Percentiles rank a stretch among this genome's conserved stretches.
Conservation (phyloP, 345 rosid species). For the Cochlearia excelsa region DNA sequence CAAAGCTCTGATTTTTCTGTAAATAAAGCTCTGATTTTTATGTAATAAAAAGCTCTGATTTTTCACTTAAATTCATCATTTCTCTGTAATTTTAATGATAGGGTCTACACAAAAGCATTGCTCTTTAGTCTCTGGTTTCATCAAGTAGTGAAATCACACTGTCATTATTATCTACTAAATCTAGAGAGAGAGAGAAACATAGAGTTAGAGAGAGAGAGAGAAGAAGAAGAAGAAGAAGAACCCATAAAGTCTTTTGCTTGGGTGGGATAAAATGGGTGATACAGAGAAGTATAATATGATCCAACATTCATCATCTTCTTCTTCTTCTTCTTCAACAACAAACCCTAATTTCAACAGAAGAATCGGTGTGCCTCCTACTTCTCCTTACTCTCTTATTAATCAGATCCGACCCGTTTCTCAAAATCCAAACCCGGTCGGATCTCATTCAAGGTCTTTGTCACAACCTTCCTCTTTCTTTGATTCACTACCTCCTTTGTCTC, state of each 20-base stretch:
- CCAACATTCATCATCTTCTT: constrained; percentile 59
- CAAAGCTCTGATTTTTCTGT: constrained; percentile 6
- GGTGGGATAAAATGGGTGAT: constrained; percentile 52
- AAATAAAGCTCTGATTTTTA: neutral
- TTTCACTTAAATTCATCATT: too few relatives aligned
- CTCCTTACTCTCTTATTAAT: constrained; percentile 51
- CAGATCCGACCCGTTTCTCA: constrained; percentile 68
- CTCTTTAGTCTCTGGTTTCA: constrained; percentile 11
- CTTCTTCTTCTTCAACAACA: constrained; percentile 51
- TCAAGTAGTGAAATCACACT: neutral
- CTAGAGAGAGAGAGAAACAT: too few relatives aligned
- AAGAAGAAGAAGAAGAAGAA: neutral
- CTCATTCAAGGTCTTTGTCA: constrained; percentile 80
- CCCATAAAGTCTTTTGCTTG: too few relatives aligned
- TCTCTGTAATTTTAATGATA: neutral
- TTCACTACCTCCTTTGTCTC: constrained; percentile 67
- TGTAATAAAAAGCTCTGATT: neutral
- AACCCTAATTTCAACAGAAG: constrained; percentile 55
- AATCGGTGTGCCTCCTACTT: constrained; percentile 77
- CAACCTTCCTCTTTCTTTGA: constrained; percentile 83
- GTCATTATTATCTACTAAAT: constrained; percentile 14
- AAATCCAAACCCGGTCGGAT: constrained; percentile 43
- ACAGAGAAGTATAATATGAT: constrained; percentile 62
- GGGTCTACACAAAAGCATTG: neutral
- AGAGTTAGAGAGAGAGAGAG: too few relatives aligned